These are phyloP conservation scores for Pythium folliculosum DNA, from an alignment of 352 stramenopile species.

Conservation along the genomic window DNA sequence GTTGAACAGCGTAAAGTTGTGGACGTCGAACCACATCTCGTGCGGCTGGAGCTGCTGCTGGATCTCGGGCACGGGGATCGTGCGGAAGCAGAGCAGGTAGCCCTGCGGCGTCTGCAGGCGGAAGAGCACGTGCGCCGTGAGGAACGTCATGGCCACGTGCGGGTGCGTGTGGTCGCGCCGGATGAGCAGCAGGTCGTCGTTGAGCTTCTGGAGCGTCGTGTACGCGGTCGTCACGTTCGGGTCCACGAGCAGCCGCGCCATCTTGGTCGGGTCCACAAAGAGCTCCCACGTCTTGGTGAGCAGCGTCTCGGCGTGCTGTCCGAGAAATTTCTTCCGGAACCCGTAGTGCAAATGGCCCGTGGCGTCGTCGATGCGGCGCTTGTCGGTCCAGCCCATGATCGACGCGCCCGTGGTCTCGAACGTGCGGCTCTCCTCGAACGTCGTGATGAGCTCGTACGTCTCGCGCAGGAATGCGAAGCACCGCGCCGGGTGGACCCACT, in stretches of 20 bases:
- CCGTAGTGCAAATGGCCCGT: constrained; percentile 28
- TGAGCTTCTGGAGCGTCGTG: constrained; percentile 51
- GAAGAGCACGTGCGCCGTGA: constrained; percentile 64
- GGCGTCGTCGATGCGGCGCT: constrained; percentile 21
- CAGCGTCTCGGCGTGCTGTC: constrained; percentile 24
- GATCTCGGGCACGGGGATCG: constrained; percentile 52
- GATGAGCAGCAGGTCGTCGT: constrained; percentile 60
- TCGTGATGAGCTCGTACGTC: constrained; percentile 52
- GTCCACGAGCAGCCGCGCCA: constrained; percentile 51
- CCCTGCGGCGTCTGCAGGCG: constrained; percentile 57
- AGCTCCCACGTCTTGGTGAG: constrained; percentile 29
- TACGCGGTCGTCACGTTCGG: constrained; percentile 45
- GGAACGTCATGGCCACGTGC: constrained; percentile 46
- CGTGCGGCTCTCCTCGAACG: constrained; percentile 19
- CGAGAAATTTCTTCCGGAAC: constrained; percentile 29
- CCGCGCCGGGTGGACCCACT: constrained; percentile 22
- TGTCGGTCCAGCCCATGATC: constrained; percentile 59
- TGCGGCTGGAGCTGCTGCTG: constrained; percentile 41
- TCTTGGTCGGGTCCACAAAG: constrained; percentile 35
- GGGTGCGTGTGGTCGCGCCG: constrained; percentile 54
- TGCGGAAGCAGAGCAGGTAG: constrained; percentile 61
- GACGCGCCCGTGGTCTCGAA: constrained; percentile 23
- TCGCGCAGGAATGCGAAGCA: constrained; percentile 58
- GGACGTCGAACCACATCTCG: constrained; percentile 66
- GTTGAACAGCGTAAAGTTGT: constrained; percentile 68